Base-by-base conservation (phyloP, 2,329 filamentous ascomycete genomes). In the Capronia coronata region DNA sequence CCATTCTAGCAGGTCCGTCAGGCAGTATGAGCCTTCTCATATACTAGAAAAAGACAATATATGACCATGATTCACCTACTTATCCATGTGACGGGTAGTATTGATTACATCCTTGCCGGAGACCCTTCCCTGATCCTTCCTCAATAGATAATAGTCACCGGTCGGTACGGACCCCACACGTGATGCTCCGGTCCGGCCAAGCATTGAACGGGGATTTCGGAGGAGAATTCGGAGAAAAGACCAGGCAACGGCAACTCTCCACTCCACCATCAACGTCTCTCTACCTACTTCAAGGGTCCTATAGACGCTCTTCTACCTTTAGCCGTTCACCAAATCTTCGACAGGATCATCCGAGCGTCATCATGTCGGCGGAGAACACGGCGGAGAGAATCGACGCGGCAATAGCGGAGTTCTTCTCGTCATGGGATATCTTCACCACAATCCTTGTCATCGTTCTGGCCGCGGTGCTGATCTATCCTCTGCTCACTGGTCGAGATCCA, bases 381-480 rank as follows among this genome's bases (percentile, higher is more conserved):
- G 52, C 56, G 23, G 56, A 50, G 27, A 49, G 51, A 40, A 43
- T 60, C 13, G 58, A 60, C 38, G 46, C 46, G 21, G 49, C 49
- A 40, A 56, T 60, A 13, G 58, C 54, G 13, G 48, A 53, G 25
- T 59, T 60, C 52, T 60, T 60, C 34, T 49, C 56, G 1, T 51
- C 52, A 45, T 96, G 90, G 89, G 88, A 93, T 66, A 69, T 78
- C 58, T 86, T 85, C 71, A 87, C 87, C 23, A 93, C 86, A 2
- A 63, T 81, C 35, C 75, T 98, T 56, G 76, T 80, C 39, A 78
- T 83, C 19, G 63, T 79, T 52, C 73, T 96, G 37, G 71, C 83
- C 53, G 73, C 76, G 47, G 77, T 89, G 62, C 68, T 91, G 49
- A 76, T 82, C 49, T 89, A 87, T 68, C 78, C 83, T 38, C 70